phyloP scores from a whole-genome alignment of 805 yeast species.

The Sugiyamaella floridensis region DNA sequence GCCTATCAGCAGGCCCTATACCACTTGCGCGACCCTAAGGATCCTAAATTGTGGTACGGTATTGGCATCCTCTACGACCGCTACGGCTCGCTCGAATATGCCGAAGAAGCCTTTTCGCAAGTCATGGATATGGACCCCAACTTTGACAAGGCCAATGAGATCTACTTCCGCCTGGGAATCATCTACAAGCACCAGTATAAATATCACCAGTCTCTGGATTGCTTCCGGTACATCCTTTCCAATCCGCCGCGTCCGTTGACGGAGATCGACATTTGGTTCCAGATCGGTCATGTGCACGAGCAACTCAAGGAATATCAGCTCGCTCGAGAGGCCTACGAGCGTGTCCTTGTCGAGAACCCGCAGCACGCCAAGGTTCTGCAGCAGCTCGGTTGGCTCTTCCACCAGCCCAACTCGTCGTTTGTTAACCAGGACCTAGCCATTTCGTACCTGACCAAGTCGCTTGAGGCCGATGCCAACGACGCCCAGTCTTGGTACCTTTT shows the following conservation, averaged over 20 bases:
- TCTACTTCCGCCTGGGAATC: slow-evolving; percentile 91
- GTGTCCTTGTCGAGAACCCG: slow-evolving; percentile 82
- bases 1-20: slow-evolving; percentile 95
- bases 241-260: slow-evolving; percentile 95
- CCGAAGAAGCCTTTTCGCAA: slow-evolving; percentile 96
- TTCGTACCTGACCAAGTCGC: slow-evolving; percentile 72
- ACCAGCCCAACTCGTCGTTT: slow-evolving; percentile 57
- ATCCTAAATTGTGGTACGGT: slow-evolving; percentile 97
- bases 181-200: slow-evolving; percentile 93
- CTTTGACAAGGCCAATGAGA: slow-evolving; percentile 93
- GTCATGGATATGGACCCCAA: slow-evolving; percentile 93
- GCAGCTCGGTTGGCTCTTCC: slow-evolving; percentile 91
- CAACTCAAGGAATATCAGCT: slow-evolving; percentile 86
- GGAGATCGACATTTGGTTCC: slow-evolving; percentile 98
- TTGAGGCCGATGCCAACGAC: slow-evolving; percentile 83
- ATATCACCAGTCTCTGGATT: slow-evolving; percentile 79
- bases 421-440: slow-evolving; percentile 80
- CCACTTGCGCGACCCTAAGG: slow-evolving; percentile 86
- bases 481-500: slow-evolving; percentile 97
- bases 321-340: slow-evolving; percentile 92
- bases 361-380: slow-evolving; percentile 94
- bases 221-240: slow-evolving; percentile 83
- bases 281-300: slow-evolving; percentile 91
- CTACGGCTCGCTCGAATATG: slow-evolving; percentile 92
- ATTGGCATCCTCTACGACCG: slow-evolving; percentile 94